Base-by-base conservation (phyloP, 2,329 filamentous ascomycete species). In the Hypoxylon sp. region DNA sequence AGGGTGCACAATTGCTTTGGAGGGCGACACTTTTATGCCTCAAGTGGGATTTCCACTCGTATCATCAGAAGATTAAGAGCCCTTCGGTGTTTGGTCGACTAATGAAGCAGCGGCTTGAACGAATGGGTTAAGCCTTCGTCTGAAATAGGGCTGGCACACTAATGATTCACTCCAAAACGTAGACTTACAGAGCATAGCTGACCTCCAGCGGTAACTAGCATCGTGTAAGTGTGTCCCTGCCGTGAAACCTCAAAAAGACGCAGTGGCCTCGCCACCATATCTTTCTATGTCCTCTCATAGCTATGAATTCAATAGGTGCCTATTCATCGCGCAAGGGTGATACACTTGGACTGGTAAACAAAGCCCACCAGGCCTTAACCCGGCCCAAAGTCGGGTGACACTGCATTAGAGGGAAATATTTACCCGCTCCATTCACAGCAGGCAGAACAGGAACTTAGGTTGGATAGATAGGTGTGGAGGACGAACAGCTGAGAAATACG, bases 311-410 rank as follows among this genome's bases (percentile, higher is more conserved):
- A 24, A 22, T 54, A 11, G 30, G 13, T 26, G 20, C 8, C 34
- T 26, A 37, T 44, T 46, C 6, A 41, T 22, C 41, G 59, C 34
- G 19, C 43, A 19, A 32, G 52, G 24, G 37, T 24, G 19, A 19
- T 49, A 41, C 51, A 61, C 22, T 46, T 6, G 13, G 32, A 37
- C 32, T 37, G 49, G 34, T 41, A 46, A 46, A 55, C 13, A 62
- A 62, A 59, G 22, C 39, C 43, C 41, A 37, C 20, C 43, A 34
- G 32, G 44, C 32, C 50, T 48, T 54, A 34, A 26, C 48, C 50
- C 52, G 59, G 52, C 49, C 56, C 41, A 39, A 50, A 55, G 47
- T 67, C 57, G 61, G 61, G 64, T 67, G 56, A 62, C 55, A 67
- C 64, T 3, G 48, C 64, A 59, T 62, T 62, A 54, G 54, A 49